Evolutionary conservation across 1,284 basidiomycete genomes (phyloP).

Genomic region (Xerocomus nothofagi): DNA sequence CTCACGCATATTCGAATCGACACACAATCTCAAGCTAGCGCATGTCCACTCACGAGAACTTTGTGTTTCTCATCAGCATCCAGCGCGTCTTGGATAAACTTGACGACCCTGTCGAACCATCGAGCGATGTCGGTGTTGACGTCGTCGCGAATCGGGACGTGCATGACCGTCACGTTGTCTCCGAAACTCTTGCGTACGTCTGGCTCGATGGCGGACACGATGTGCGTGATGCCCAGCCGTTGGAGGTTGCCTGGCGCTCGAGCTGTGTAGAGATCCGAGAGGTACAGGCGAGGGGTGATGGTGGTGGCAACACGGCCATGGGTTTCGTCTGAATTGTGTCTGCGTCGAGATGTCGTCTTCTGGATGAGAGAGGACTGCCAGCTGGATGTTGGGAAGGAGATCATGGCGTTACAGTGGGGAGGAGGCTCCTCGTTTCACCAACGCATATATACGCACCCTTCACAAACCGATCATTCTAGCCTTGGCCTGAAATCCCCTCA

Average conservation of each 20-base stretch:
- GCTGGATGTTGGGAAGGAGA: slow-evolving; percentile 31
- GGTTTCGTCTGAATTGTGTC: slow-evolving; percentile 1
- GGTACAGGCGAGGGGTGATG: slow-evolving; percentile 63
- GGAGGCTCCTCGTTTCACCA: neutral
- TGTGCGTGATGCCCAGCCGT: slow-evolving; percentile 65
- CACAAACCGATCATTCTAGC: no score
- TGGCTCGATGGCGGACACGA: slow-evolving; percentile 60
- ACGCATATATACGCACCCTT: neutral
- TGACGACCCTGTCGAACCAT: slow-evolving; percentile 61
- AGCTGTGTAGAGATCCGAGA: slow-evolving; percentile 62
- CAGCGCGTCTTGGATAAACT: slow-evolving; percentile 61
- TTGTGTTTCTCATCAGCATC: slow-evolving; percentile 51
- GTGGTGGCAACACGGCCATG: slow-evolving; percentile 42
- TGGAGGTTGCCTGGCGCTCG: slow-evolving; percentile 45
- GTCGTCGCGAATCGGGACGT: slow-evolving; percentile 57
- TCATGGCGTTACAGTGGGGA: slow-evolving; percentile 22
- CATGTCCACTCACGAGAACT: slow-evolving; percentile 56
- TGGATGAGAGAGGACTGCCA: slow-evolving; percentile 32
- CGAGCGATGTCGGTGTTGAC: slow-evolving; percentile 54
- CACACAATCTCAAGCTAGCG: slow-evolving; percentile 39
- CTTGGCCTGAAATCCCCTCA: no score
- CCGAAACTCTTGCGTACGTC: slow-evolving; percentile 50
- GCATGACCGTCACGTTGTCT: slow-evolving; percentile 45
- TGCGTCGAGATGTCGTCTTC: slow-evolving; percentile 18
- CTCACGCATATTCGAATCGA: slow-evolving; percentile 2